phyloP scores from a whole-genome alignment of 192 early-diverging fungal species.

The Chytriomyces sp. region DNA sequence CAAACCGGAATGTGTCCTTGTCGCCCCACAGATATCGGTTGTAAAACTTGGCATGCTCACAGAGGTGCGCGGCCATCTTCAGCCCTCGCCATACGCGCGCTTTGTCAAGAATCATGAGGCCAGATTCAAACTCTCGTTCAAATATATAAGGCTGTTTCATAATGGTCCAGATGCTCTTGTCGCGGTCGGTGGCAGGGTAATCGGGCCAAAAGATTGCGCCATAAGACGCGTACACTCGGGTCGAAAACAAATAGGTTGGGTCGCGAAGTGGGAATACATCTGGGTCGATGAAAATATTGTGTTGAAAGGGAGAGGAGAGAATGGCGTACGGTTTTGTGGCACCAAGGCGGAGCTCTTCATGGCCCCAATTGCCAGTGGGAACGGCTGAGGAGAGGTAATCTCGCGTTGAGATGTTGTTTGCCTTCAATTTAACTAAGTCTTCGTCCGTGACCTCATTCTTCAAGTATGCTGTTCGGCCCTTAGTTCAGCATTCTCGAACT shows the following conservation, averaged over 20 bases:
- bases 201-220: constrained; percentile 54
- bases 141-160: neutral
- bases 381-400: neutral
- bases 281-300: constrained; percentile 46
- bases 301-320: constrained; percentile 38
- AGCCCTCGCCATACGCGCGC: constrained; percentile 16
- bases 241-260: constrained; percentile 43
- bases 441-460: neutral
- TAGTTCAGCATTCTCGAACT: neutral
- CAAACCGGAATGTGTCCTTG: constrained; percentile 45
- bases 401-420: neutral
- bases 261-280: constrained; percentile 42
- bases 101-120: constrained; percentile 17
- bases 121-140: constrained; percentile 25
- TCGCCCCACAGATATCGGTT: constrained; percentile 27
- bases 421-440: neutral
- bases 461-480: neutral
- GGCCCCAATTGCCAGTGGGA: neutral
- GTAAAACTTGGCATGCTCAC: constrained; percentile 13
- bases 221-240: constrained; percentile 33
- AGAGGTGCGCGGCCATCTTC: constrained; percentile 7
- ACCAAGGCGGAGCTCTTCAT: neutral
- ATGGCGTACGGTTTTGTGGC: constrained; percentile 46
- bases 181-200: constrained; percentile 39
- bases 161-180: constrained; percentile 32